These are phyloP conservation scores for Gyrodon lividus DNA, from an alignment of 768 basidiomycete genomes.

Conservation along the genomic window DNA sequence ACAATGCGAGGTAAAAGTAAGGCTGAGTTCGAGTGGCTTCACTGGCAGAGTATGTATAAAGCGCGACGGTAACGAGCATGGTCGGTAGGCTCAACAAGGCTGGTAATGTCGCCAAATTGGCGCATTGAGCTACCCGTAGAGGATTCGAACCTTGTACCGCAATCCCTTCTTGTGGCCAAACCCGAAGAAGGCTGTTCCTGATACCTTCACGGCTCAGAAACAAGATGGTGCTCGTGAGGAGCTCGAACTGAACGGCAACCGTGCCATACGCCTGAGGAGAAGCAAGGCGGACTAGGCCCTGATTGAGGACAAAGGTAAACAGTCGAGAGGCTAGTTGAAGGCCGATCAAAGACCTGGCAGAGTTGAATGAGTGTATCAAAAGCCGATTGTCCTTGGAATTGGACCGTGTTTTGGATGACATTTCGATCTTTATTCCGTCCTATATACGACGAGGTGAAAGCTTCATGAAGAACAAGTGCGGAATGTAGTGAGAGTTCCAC, in stretches of 20 bases:
- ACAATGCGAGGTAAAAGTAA: slow-evolving; percentile 60
- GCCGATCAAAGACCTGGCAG: slow-evolving; percentile 68
- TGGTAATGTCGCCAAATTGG: slow-evolving; percentile 63
- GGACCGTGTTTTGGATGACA: slow-evolving; percentile 3
- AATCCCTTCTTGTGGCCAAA: slow-evolving; percentile 25
- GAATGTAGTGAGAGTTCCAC: background rate
- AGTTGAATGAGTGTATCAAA: slow-evolving; percentile 35
- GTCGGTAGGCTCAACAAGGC: slow-evolving; percentile 66
- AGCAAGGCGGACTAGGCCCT: slow-evolving; percentile 77
- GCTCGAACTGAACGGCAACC: slow-evolving; percentile 92
- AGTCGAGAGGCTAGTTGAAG: slow-evolving; percentile 84
- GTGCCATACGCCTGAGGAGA: slow-evolving; percentile 87
- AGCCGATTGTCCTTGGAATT: slow-evolving; percentile 13
- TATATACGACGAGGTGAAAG: slow-evolving; percentile 4
- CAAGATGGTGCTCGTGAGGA: slow-evolving; percentile 83
- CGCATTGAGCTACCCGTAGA: slow-evolving; percentile 18
- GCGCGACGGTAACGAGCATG: slow-evolving; percentile 46
- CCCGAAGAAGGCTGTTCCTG: slow-evolving; percentile 79
- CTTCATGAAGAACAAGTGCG: slow-evolving; percentile 1
- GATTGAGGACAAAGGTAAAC: slow-evolving; percentile 88
- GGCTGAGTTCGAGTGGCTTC: slow-evolving; percentile 58
- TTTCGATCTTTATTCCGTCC: slow-evolving; percentile 3
- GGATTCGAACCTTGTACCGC: slow-evolving; percentile 1
- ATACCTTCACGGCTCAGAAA: slow-evolving; percentile 95
- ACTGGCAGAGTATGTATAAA: slow-evolving; percentile 58